These are phyloP conservation scores for Isochrysis galbana DNA, from an alignment of 78 protist genomes.

Conservation along the genomic window DNA sequence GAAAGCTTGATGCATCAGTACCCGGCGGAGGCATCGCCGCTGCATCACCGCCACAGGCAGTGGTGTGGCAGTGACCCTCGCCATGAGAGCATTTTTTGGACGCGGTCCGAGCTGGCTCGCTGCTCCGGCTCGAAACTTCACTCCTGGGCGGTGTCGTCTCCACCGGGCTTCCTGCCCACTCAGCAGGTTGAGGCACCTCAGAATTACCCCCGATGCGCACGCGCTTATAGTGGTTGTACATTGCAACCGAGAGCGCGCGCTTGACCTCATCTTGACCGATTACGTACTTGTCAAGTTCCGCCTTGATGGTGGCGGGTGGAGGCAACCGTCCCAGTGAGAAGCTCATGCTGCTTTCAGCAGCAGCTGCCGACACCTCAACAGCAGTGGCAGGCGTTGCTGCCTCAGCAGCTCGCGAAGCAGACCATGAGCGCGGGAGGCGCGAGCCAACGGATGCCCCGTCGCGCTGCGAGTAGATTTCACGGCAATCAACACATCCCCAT, in stretches of 20 bases:
- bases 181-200: not conserved
- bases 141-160: not conserved
- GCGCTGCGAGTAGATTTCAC: not conserved
- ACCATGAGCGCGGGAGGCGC: not conserved
- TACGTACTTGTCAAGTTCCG: conserved; percentile 5
- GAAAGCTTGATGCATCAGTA: not conserved
- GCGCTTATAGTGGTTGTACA: conserved; percentile 63
- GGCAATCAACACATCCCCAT: conserved; percentile 25
- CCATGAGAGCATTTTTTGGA: too few species aligned
- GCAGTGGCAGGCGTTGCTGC: not conserved
- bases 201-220: not conserved
- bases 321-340: not conserved
- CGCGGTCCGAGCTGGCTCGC: not conserved
- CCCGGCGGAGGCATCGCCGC: not conserved
- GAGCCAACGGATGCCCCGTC: not conserved
- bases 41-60: not conserved
- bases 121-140: not conserved
- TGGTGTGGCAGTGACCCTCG: not conserved
- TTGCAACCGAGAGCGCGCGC: conserved; percentile 30
- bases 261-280: not conserved
- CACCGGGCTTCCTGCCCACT: not conserved
- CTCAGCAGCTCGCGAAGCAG: not conserved
- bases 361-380: not conserved
- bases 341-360: not conserved
- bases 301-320: not conserved